Evolutionary conservation across 202 grass and related monocot genomes (phyloP).

Genomic region (Hordeum pubiflorum): DNA sequence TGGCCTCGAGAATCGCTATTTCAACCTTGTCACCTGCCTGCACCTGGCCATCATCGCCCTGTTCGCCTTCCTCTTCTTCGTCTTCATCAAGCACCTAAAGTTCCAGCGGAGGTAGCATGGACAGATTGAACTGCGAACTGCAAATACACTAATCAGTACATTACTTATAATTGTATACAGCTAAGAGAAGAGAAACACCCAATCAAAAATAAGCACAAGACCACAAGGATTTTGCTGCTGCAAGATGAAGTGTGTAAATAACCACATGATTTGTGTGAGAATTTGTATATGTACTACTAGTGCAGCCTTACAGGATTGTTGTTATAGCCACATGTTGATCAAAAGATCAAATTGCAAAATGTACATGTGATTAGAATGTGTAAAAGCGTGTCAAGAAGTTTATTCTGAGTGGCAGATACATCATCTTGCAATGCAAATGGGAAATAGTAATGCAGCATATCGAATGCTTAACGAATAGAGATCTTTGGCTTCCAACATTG

Average conservation of each 20-base stretch:
- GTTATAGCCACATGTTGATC: background rate
- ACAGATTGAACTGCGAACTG: background rate
- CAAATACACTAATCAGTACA: constrained; percentile 9
- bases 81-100: constrained; percentile 80
- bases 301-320: background rate
- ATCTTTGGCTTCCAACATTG: background rate
- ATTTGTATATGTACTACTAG: constrained; percentile 6
- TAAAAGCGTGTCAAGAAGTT: background rate
- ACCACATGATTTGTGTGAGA: background rate
- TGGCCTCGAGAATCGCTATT: constrained; percentile 54
- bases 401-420: background rate
- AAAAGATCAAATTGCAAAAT: constrained; percentile 1
- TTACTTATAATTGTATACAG: background rate
- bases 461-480: background rate
- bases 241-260: background rate
- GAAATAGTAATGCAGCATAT: background rate
- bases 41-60: constrained; percentile 59
- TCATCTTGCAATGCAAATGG: background rate
- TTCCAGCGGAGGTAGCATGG: constrained; percentile 61
- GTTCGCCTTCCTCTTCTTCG: constrained; percentile 59
- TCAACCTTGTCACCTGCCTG: constrained; percentile 54
- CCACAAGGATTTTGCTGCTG: background rate
- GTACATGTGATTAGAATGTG: background rate
- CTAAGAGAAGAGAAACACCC: background rate
- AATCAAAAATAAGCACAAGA: background rate